Base-by-base conservation (phyloP, 2,329 filamentous ascomycete species). In the Exophiala alcalophila region DNA sequence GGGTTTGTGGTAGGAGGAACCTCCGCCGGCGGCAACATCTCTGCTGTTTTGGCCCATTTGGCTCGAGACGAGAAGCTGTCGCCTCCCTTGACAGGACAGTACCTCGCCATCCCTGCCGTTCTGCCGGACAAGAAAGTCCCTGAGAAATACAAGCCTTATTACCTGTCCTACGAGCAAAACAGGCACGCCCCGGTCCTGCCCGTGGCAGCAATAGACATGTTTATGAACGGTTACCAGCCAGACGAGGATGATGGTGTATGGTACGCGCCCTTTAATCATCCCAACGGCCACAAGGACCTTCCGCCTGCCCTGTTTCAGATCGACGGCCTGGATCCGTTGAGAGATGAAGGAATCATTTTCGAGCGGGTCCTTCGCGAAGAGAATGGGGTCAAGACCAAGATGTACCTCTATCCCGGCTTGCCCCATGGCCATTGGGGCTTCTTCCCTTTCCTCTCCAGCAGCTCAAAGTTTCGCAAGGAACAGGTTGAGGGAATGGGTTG, bases 1-100 rank as follows among this genome's bases (percentile, higher is more conserved):
- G 73, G 71, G 0, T 75, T 77, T 47, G 47, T 77, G n/a, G 43
- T 74, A 9, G 71, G 71, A 11, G 73, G 74, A 1, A 64, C 65
- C 1, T 73, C 68, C 8, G 71, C 74, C 0, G 72, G 72, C 7
- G 71, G 50, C 11, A 57, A 55, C 18, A 39, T 57, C 43, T 57
- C 60, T 2, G 62, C 62, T 6, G 61, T 66, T 0, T 45, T 65
- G 24, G 56, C 61, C 1, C 62, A 64, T 40, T 55, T 65, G 8
- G 62, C 62, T 29, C 55, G 62, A 14, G 61, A 66, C 25, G 56
- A 61, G 15, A 44, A 55, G 3, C 52, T 66, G 19, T 61, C 61
- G 3, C 67, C 68, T 1, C 64, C 66, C 3, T 49, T 76, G 10
- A 75, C 73, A 0, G 73, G 73, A 0, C 57, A 67, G 10, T 74